Conservation (phyloP, 345 rosid genomes). For the Salix brachista region DNA sequence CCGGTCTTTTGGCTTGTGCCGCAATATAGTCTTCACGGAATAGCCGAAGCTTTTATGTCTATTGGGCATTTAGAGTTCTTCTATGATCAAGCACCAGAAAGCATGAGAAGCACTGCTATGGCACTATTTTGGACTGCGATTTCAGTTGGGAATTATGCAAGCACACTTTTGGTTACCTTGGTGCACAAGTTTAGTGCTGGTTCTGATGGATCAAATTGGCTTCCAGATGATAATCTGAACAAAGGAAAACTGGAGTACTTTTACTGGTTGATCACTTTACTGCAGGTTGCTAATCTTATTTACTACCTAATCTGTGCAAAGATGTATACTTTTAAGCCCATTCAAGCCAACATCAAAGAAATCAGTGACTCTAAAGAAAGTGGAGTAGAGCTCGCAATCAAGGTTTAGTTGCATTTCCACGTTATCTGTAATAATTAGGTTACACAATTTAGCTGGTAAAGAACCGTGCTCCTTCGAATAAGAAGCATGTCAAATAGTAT, state of each 20-base stretch:
- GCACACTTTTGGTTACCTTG: constrained; percentile 64
- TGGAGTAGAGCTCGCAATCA: constrained; percentile 34
- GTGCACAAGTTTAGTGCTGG: constrained; percentile 57
- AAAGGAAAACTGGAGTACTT: constrained; percentile 76
- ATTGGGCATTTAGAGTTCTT: constrained; percentile 83
- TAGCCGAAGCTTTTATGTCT: constrained; percentile 85
- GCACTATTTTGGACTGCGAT: constrained; percentile 74
- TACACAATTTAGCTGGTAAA: background rate
- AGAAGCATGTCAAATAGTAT: background rate
- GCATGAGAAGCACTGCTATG: constrained; percentile 79
- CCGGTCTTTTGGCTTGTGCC: constrained; percentile 79
- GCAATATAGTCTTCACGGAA: constrained; percentile 72
- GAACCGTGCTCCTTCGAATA: background rate
- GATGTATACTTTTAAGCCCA: constrained; percentile 65
- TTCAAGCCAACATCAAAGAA: constrained; percentile 44
- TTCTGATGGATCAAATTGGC: constrained; percentile 79
- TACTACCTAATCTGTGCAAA: constrained; percentile 65
- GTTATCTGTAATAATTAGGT: background rate
- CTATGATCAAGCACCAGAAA: constrained; percentile 83
- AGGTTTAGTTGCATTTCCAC: constrained; percentile 13
- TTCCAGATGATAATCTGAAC: constrained; percentile 67
- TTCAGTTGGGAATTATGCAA: constrained; percentile 61
- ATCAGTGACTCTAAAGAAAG: constrained; percentile 19
- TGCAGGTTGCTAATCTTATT: constrained; percentile 54
- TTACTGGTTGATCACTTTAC: constrained; percentile 65